A percentile compares a stretch with the other conserved stretches of the same genome.
Evolutionary conservation across 2,329 filamentous ascomycete genomes (phyloP).

Genomic region (Zymoseptoria crescenta): DNA sequence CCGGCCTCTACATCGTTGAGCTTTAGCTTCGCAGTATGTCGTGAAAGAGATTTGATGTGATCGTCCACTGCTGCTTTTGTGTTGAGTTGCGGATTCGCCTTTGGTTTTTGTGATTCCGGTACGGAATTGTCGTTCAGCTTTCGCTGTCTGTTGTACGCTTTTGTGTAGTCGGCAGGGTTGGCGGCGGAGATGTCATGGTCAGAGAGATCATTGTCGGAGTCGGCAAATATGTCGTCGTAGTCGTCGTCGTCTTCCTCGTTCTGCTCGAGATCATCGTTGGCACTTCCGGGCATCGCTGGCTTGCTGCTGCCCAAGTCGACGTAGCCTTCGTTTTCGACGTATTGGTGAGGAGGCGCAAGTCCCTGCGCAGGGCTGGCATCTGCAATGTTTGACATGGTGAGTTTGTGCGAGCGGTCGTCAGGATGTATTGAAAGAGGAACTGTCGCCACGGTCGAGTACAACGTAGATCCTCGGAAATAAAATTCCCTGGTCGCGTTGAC

Average conservation of each 20-base stretch:
- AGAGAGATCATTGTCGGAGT: constrained; percentile 51
- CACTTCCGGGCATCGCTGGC: constrained; percentile 23
- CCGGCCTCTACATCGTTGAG: constrained; percentile 57
- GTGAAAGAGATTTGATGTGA: constrained; percentile 74
- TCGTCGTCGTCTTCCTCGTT: constrained; percentile 26
- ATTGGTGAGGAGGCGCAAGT: constrained; percentile 23
- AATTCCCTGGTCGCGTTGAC: background rate
- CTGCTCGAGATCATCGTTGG: constrained; percentile 12
- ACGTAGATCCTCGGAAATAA: background rate
- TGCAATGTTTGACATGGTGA: background rate
- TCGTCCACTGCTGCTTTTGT: constrained; percentile 75
- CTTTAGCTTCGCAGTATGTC: constrained; percentile 77
- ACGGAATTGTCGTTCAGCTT: constrained; percentile 52
- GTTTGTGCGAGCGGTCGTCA: background rate
- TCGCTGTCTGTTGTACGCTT: constrained; percentile 79
- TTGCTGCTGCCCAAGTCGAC: constrained; percentile 13
- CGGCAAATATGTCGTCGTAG: constrained; percentile 47
- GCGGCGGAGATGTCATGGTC: constrained; percentile 51
- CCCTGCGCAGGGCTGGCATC: background rate
- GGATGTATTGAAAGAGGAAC: background rate
- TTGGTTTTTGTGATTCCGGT: constrained; percentile 50
- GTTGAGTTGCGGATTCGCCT: constrained; percentile 72
- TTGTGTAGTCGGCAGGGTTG: constrained; percentile 63
- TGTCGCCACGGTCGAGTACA: background rate
- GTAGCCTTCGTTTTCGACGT: constrained; percentile 28